phyloP scores from a whole-genome alignment of 495 filamentous ascomycete species.

The Podospora pseudocomata region DNA sequence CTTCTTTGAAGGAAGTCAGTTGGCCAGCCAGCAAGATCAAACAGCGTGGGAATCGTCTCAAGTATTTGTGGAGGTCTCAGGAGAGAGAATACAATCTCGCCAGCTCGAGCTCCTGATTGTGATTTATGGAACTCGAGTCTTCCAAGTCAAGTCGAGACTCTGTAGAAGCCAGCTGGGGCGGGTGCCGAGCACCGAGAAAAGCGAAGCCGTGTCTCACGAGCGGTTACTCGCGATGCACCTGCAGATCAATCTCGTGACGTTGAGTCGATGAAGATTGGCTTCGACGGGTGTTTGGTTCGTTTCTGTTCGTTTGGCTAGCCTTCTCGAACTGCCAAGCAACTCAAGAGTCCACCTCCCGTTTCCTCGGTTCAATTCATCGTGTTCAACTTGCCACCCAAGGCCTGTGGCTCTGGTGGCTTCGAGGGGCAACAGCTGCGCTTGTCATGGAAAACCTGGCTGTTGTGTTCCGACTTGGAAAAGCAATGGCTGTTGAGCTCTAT shows the following conservation, averaged over 20 bases:
- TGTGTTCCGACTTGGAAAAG: neutral
- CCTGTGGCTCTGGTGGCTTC: neutral
- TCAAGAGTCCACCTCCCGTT: neutral
- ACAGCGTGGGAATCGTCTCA: neutral
- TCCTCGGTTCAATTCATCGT: neutral
- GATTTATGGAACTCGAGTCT: no score
- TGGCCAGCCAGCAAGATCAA: neutral
- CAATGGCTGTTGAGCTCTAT: neutral
- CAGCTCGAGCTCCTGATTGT: neutral
- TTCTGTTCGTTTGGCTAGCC: neutral
- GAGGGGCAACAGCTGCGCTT: neutral
- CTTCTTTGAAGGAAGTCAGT: neutral
- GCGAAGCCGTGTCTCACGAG: neutral
- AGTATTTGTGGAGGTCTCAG: neutral
- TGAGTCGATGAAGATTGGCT: neutral
- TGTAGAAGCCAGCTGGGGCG: neutral
- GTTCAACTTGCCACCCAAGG: neutral
- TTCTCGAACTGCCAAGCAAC: neutral
- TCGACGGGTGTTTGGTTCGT: neutral
- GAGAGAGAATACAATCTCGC: neutral
- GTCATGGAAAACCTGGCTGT: no score
- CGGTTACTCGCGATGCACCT: neutral
- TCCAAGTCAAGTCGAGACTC: no score
- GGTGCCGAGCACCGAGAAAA: neutral
- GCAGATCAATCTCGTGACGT: neutral